These are phyloP conservation scores for Zygosaccharomyces rouxii DNA, from an alignment of 805 yeast species.

Conservation along the genomic window DNA sequence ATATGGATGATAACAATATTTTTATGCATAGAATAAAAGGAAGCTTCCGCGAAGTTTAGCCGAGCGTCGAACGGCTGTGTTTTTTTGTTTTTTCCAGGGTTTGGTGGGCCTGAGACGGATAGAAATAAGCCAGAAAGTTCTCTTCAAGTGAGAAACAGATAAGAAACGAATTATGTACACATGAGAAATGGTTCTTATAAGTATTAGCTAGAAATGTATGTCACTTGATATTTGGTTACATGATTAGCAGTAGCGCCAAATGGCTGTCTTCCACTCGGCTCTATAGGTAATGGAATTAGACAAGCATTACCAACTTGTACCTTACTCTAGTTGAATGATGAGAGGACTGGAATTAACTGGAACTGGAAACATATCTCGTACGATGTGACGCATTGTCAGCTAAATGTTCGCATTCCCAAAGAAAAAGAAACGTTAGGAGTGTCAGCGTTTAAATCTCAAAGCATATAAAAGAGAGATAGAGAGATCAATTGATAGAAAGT, in stretches of 20 bases:
- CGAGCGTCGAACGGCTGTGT: too few relatives aligned
- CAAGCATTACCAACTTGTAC: not conserved
- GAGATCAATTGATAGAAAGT: not conserved
- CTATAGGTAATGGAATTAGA: too few relatives aligned
- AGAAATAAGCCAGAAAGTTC: not conserved
- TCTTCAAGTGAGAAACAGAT: not conserved
- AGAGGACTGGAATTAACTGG: not conserved
- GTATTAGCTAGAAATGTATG: not conserved
- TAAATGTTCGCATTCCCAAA: not conserved
- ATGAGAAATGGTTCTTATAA: not conserved
- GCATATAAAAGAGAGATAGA: not conserved
- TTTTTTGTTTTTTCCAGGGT: too few relatives aligned
- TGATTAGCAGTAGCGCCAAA: too few relatives aligned
- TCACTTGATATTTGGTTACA: not conserved
- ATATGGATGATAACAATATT: not conserved
- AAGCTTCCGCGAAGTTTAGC: too few relatives aligned
- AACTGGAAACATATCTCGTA: not conserved
- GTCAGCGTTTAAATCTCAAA: constrained; percentile 1
- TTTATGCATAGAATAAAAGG: too few relatives aligned
- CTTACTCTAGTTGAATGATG: not conserved
- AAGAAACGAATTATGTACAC: not conserved
- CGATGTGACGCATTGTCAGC: not conserved
- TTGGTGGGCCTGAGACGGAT: too few relatives aligned
- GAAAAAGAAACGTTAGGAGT: not conserved
- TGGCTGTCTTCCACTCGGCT: too few relatives aligned